phyloP scores from a whole-genome alignment of 225 moss, liverwort and hornwort genomes.

The Bryoerythrophyllum caledonicum region DNA sequence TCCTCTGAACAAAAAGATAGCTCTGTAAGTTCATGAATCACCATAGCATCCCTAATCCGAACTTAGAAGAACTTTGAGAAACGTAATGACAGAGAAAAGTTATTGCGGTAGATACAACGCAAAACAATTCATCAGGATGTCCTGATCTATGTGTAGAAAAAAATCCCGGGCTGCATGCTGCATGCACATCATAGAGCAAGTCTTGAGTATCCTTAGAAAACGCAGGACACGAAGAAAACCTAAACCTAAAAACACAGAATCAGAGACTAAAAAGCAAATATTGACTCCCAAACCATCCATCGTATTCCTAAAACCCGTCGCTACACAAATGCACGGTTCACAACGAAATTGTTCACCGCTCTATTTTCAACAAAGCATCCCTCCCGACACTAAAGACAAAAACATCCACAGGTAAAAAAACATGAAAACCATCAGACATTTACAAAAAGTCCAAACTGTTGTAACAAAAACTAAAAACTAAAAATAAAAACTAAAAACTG shows the following conservation, averaged over 20 bases:
- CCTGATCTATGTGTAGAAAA: not conserved
- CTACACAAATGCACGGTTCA: not conserved
- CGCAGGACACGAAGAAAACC: not conserved
- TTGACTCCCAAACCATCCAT: not conserved
- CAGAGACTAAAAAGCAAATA: not conserved
- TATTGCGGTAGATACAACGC: not conserved
- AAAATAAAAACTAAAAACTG: not conserved
- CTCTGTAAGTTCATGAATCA: not conserved
- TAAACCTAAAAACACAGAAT: not conserved
- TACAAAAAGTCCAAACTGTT: not conserved
- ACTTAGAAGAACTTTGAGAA: not conserved
- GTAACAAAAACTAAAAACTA: not conserved
- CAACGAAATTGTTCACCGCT: not conserved
- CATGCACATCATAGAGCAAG: not conserved
- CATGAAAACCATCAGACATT: not conserved
- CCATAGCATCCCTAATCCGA: not conserved
- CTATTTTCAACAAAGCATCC: not conserved
- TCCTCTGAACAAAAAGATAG: constrained; percentile 24
- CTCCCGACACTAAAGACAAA: not conserved
- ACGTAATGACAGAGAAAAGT: not conserved
- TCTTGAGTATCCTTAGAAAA: not conserved
- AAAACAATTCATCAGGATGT: not conserved
- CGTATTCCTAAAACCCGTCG: not conserved
- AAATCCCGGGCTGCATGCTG: not conserved
- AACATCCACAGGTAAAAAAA: not conserved